Evolutionary conservation across 2,329 filamentous ascomycete genomes (phyloP).

Genomic region (Clonostachys sp.): DNA sequence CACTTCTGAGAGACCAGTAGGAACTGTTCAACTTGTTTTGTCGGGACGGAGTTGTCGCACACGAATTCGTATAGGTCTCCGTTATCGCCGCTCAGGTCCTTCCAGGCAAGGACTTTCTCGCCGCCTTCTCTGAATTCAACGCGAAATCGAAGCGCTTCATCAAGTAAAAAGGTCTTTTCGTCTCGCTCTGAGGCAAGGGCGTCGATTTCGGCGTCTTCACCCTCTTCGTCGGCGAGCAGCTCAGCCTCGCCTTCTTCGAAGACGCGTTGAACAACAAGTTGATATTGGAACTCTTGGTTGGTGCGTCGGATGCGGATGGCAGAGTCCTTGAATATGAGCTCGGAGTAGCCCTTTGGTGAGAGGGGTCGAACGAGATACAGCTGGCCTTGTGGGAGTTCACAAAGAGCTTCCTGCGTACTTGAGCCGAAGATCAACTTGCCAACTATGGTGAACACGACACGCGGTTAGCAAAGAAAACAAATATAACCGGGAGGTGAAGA

Average conservation of each 20-base stretch:
- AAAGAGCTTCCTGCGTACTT: constrained; percentile 83
- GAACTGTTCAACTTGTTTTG: constrained; percentile 73
- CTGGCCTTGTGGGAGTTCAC: constrained; percentile 92
- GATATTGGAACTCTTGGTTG: constrained; percentile 93
- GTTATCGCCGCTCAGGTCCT: constrained; percentile 86
- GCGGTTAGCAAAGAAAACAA: constrained; percentile 2
- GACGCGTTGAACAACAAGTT: constrained; percentile 90
- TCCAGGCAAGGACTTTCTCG: constrained; percentile 88
- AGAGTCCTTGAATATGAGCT: constrained; percentile 98
- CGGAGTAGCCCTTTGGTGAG: constrained; percentile 95
- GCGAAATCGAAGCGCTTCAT: constrained; percentile 84
- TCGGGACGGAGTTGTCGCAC: constrained; percentile 70
- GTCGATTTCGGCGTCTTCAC: constrained; percentile 73
- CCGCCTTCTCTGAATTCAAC: constrained; percentile 76
- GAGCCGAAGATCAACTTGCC: constrained; percentile 90
- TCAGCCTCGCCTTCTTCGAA: constrained; percentile 98
- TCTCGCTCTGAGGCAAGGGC: constrained; percentile 77
- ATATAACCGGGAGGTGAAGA: background rate
- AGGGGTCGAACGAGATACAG: constrained; percentile 94
- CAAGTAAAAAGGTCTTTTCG: constrained; percentile 96
- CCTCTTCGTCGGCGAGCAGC: constrained; percentile 82
- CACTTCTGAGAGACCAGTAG: constrained; percentile 82
- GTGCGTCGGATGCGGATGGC: constrained; percentile 88
- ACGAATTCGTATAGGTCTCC: constrained; percentile 98
- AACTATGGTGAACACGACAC: constrained; percentile 43